Evolutionary conservation across 2,329 filamentous ascomycete genomes (phyloP).

Genomic region (Stagonosporopsis rhizophila): DNA sequence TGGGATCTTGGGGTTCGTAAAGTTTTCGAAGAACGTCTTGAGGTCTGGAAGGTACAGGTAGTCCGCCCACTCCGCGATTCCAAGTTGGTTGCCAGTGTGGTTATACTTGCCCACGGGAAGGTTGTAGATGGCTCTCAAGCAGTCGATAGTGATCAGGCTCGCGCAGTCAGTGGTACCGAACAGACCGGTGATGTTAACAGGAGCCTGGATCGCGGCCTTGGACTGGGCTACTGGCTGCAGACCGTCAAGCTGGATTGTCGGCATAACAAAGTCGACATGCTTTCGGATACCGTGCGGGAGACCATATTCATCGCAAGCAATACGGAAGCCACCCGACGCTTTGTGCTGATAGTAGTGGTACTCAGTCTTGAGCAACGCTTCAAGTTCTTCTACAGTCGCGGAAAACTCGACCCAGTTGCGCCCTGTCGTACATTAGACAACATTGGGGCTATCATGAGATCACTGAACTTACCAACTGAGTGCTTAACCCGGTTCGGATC

Average conservation of each 20-base stretch:
- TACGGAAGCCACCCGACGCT: too few species aligned
- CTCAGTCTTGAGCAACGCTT: too few species aligned
- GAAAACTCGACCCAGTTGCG: too few species aligned
- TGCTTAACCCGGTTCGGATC: too few species aligned
- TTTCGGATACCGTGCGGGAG: too few species aligned
- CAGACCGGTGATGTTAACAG: constrained; percentile 15
- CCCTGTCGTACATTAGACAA: too few species aligned
- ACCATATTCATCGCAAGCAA: too few species aligned
- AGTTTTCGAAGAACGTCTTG: constrained; percentile 52
- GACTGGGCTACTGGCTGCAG: constrained; percentile 20
- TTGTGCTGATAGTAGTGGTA: too few species aligned
- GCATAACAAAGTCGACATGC: constrained; percentile 30
- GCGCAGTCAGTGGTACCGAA: constrained; percentile 15
- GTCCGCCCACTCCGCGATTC: constrained; percentile 55
- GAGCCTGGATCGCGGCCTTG: constrained; percentile 8
- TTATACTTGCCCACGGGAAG: constrained; percentile 27
- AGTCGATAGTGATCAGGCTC: constrained; percentile 25
- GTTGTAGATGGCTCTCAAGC: constrained; percentile 29
- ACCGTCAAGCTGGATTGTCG: constrained; percentile 24
- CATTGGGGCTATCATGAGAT: too few species aligned
- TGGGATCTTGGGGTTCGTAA: constrained; percentile 31
- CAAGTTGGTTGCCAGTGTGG: constrained; percentile 26
- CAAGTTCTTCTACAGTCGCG: too few species aligned
- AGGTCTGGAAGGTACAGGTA: constrained; percentile 55
- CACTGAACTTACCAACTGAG: too few species aligned